Evolutionary conservation across 371 early-diverging fungal species (phyloP), one percentile per base, ranked within the genome.

Genomic region (Nosema muscidifuracis): DNA sequence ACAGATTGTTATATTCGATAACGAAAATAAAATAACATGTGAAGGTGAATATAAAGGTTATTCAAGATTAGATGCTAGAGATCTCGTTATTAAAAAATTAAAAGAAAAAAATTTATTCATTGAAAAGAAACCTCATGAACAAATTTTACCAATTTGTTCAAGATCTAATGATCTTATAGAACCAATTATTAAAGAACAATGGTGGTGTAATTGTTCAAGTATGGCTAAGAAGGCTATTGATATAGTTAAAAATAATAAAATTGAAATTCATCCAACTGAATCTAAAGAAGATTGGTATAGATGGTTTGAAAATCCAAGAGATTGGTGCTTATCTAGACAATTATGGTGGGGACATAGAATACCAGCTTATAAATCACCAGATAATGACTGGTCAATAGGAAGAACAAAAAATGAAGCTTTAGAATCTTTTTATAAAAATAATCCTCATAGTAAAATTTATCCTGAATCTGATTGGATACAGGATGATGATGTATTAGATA

Each of bases 321-420:
- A 94, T 81, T 98, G 99, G 99, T 99, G 85, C 73, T 64, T 85
- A 1, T 93, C 93, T 7, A 90, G 99, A 77, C 99, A 99, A 86
- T 85, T 99, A 58, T 97, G 97, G 97, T 99, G 97, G 97, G 99
- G 99, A 43, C 97, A 97, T 81, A 89, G 92, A 80, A 86, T 95
- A 18, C 99, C 99, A 47, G 96, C 95, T 2, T 99, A 95, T 86
- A 89, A 89, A 76, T 82, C 83, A n/a, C 84, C 90, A 47, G 47
- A 47, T n/a, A 9, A 40, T 40, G 20, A 84, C 85, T 96, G 97
- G 95, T 90, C 94, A 40, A 87, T 89, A 65, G 95, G 90, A 34
- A 87, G 89, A 51, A 86, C 85, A 24, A 85, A 89, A 66, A 89
- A 85, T 26, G 92, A 89, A 72, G 95, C 95, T 4, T 77, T 79